Evolutionary conservation across 495 filamentous ascomycete genomes (phyloP), one percentile per base, ranked within the genome.

Genomic region (Venustampulla echinocandica): DNA sequence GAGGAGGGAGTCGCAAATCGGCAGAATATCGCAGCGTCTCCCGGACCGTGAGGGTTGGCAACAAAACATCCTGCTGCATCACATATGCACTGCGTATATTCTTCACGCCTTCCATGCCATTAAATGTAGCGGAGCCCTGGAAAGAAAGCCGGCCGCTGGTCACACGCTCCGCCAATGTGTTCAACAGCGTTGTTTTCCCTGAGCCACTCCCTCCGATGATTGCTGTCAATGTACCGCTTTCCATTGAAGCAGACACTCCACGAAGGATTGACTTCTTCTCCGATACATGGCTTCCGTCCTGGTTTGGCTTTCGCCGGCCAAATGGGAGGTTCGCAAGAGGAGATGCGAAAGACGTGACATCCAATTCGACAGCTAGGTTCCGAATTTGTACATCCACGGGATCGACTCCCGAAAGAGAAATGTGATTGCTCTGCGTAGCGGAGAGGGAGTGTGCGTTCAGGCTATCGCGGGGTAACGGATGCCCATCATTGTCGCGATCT

Each of bases 161-260:
- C 61, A 85, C 76, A 21, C 83, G 73, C 40, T 77, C 71, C 14
- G 84, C 78, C 67, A 88, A 75, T 11, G 74, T 67, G 54, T 87
- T 85, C 11, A 88, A 62, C 45, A 87, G 59, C 6, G 80, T 79
- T 2, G 84, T 88, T 64, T 86, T 87, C 2, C 83, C 83, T 23
- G 75, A 80, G 20, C 83, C 83, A 59, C 79, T 83, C 4, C 80
- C 77, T 4, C 84, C 84, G 42, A 87, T 77, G 42, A 88, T 85
- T 1, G 81, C 82, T 3, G 79, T 84, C 17, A 88, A 58, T 23
- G 76, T 81, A 10, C 84, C 81, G 41, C 65, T 63, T 17, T 69
- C 68, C 65, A 82, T 77, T 14, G 67, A 57, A 3, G 75, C 75
- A 36, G 66, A 71, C 6, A 83, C 67, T 34, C 65, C 61, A 46